Evolutionary conservation across 164 flowering plant species (phyloP).

Genomic region (Protea cynaroides): DNA sequence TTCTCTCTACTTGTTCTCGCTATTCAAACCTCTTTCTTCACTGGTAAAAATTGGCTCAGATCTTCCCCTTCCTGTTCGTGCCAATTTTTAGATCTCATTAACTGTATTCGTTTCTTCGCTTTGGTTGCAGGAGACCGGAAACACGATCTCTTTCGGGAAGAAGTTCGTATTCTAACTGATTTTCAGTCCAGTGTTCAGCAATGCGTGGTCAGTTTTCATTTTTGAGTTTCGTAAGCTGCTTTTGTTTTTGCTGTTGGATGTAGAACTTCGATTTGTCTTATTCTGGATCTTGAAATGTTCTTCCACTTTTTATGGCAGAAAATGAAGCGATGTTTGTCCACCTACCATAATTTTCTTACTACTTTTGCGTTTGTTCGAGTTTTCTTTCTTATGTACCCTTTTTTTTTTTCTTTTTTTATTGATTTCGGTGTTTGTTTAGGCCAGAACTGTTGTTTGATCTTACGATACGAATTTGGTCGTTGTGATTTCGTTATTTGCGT

Average conservation of each 20-base stretch:
- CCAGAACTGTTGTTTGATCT: not conserved
- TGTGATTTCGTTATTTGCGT: not conserved
- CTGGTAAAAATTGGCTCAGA: constrained; percentile 7
- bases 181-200: constrained; percentile 75
- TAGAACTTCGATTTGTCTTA: not conserved
- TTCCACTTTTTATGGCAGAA: not conserved
- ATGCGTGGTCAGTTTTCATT: constrained; percentile 63
- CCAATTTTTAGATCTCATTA: not conserved
- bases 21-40: constrained; percentile 35
- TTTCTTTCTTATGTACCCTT: too few species aligned
- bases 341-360: too few species aligned
- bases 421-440: not conserved
- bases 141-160: constrained; percentile 20
- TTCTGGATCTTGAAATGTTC: not conserved
- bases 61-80: not conserved
- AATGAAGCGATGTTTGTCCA: not conserved
- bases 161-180: constrained; percentile 39
- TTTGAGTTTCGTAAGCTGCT: not conserved
- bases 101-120: not conserved
- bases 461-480: not conserved
- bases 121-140: constrained; percentile 26
- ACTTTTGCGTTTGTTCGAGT: not conserved
- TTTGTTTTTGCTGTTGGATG: not conserved
- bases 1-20: constrained; percentile 60
- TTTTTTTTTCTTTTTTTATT: too few species aligned